A percentile compares a stretch with the other conserved stretches of the same genome.
phyloP scores from a whole-genome alignment of 345 rosid species.

The Eucalyptus curtisii region DNA sequence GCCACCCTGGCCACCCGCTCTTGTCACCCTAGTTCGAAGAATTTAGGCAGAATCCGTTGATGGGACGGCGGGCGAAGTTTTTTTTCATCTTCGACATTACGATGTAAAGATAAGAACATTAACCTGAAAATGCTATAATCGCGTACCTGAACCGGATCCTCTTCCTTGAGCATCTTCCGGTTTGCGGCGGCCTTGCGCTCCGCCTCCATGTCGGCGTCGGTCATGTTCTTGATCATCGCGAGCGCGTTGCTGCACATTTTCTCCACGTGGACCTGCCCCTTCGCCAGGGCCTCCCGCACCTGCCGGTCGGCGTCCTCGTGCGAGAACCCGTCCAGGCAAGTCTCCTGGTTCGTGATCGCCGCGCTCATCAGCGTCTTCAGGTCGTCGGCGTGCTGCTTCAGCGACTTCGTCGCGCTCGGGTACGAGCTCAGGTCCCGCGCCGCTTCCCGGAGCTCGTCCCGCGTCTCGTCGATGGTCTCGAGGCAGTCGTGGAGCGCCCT shows the following conservation, averaged over 20 bases:
- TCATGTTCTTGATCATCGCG: slow-evolving; percentile 19
- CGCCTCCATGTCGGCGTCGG: slow-evolving; percentile 14
- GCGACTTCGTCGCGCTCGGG: slow-evolving; percentile 44
- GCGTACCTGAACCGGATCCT: background rate
- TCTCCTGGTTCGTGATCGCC: slow-evolving; percentile 85
- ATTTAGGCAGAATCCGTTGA: background rate
- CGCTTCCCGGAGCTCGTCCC: slow-evolving; percentile 59
- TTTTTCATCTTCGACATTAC: background rate
- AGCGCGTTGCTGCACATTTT: slow-evolving; percentile 15
- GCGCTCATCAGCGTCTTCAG: slow-evolving; percentile 75
- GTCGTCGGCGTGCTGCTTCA: slow-evolving; percentile 60
- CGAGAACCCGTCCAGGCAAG: slow-evolving; percentile 81
- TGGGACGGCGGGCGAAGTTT: background rate
- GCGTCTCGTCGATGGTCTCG: slow-evolving; percentile 76
- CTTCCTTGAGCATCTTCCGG: slow-evolving; percentile 1
- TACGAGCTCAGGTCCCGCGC: slow-evolving; percentile 44
- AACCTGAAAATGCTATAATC: background rate
- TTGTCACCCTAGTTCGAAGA: background rate
- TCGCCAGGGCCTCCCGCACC: slow-evolving; percentile 17
- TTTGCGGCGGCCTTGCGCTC: background rate
- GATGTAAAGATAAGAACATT: background rate
- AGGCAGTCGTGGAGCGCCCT: slow-evolving; percentile 81
- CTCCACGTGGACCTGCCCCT: slow-evolving; percentile 21
- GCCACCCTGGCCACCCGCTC: slow-evolving; percentile 64
- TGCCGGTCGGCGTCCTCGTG: slow-evolving; percentile 35